Conservation (phyloP, 768 basidiomycete species). For the Ramaria sp. region DNA sequence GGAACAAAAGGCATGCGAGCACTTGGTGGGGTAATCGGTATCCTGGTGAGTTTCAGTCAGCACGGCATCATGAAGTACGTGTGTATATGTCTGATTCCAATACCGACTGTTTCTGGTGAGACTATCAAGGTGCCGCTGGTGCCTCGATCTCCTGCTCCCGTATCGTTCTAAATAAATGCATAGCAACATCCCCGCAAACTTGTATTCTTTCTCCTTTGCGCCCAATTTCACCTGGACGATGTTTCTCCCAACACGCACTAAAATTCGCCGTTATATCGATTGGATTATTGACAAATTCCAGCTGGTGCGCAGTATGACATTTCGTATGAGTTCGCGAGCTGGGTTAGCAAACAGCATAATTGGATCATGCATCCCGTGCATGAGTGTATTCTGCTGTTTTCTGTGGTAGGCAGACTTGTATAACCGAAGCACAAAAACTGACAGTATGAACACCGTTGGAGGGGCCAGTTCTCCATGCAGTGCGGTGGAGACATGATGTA, state of each 20-base stretch:
- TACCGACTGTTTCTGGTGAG: too few relatives aligned
- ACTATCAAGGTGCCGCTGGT: slow-evolving; percentile 5
- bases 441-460: slow-evolving; percentile 11
- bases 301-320: slow-evolving; percentile 13
- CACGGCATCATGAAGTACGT: neutral
- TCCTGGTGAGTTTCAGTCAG: neutral
- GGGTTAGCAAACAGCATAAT: slow-evolving; percentile 8
- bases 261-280: slow-evolving; percentile 11
- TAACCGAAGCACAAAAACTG: slow-evolving; percentile 11
- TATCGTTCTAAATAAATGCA: neutral
- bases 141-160: neutral
- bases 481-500: slow-evolving; percentile 13
- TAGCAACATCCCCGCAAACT: neutral
- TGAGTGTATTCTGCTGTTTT: slow-evolving; percentile 15
- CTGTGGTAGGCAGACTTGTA: slow-evolving; percentile 13
- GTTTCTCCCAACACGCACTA: neutral
- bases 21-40: slow-evolving; percentile 12
- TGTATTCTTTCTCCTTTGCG: slow-evolving; percentile 6
- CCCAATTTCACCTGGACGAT: neutral
- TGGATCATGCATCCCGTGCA: slow-evolving; percentile 12
- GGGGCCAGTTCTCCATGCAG: slow-evolving; percentile 16
- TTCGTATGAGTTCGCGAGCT: slow-evolving; percentile 10
- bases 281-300: slow-evolving; percentile 11
- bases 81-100: slow-evolving; percentile 8
- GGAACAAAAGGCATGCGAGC: slow-evolving; percentile 10